Base-by-base conservation (phyloP, 208 protist genomes). In the Naegleria gruberi region DNA sequence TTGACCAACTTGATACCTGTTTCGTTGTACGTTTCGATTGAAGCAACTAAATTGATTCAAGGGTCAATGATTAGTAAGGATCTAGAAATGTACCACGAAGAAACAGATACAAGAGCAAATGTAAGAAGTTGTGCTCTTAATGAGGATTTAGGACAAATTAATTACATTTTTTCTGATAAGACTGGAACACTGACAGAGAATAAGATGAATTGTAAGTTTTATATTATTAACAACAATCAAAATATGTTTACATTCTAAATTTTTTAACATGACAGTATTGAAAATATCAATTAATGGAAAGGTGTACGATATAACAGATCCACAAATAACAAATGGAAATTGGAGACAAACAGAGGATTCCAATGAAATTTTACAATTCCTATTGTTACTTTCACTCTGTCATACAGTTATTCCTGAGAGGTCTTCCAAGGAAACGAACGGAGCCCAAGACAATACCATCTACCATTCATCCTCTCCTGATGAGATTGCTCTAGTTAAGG, bases 111-210 rank as follows among this genome's bases (percentile, higher is more conserved):
- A 8, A 73, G 90, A 44, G 92, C 92, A 15, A 19, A 73, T 6
- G 92, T 90, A 1, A 37, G 93, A 82, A 46, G 89, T 12, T 91
- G 91, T 26, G 65, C 82, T 43, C 87, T 95, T 15, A 92, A 92
- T 82, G 94, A 95, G 82, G 93, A 94, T 37, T 91, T 95, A 7
- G 94, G 94, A 43, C 95, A 96, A 90, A 93, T 97, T 65, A 55
- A 94, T 87, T 96, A 97, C 90, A 57, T 97, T 37, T 97, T 97
- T 87, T 92, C 90, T 34, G 96, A 97, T 91, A 97, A 97, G 91
- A 97, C 96, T 19, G 96, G 96, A 81, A 98, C 96, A n/a, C 91
- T 98, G 12, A 98, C 96, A 2, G 85, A 92, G 40, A 98, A 98
- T 90, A 82, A 92, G 46, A 97, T 97, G 96, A 89, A 94, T 19